These are phyloP conservation scores for Dryas alaskensis DNA, from an alignment of 306 rosid species.

Conservation along the genomic window DNA sequence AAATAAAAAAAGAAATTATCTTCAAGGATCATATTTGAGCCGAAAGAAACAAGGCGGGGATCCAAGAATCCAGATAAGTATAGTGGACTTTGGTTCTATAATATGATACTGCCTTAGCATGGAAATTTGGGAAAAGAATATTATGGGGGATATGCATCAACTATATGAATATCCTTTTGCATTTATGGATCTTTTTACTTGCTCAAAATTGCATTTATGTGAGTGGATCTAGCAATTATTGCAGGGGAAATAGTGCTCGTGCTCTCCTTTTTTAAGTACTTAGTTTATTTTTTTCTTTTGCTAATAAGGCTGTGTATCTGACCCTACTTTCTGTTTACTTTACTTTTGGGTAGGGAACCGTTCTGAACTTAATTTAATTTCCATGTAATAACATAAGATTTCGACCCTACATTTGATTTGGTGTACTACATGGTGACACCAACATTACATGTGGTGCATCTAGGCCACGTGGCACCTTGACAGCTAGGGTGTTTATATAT, in stretches of 20 bases:
- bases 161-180: neutral
- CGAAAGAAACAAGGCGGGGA: no score
- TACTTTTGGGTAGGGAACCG: neutral
- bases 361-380: neutral
- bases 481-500: slow-evolving; percentile 20
- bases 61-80: neutral
- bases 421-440: slow-evolving; percentile 28
- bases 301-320: neutral
- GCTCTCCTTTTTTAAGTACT: no score
- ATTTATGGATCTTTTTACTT: neutral
- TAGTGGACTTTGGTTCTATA: neutral
- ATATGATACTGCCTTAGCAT: neutral
- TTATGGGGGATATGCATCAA: neutral
- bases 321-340: neutral
- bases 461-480: slow-evolving; percentile 34
- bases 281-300: neutral
- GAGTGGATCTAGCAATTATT: slow-evolving; percentile 6
- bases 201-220: neutral
- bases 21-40: no score
- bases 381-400: neutral
- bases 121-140: neutral
- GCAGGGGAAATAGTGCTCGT: neutral
- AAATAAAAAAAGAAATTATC: neutral
- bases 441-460: slow-evolving; percentile 63
- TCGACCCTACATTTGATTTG: neutral